Conservation (phyloP, 2,329 filamentous ascomycete genomes). For the Whalleya microplaca region DNA sequence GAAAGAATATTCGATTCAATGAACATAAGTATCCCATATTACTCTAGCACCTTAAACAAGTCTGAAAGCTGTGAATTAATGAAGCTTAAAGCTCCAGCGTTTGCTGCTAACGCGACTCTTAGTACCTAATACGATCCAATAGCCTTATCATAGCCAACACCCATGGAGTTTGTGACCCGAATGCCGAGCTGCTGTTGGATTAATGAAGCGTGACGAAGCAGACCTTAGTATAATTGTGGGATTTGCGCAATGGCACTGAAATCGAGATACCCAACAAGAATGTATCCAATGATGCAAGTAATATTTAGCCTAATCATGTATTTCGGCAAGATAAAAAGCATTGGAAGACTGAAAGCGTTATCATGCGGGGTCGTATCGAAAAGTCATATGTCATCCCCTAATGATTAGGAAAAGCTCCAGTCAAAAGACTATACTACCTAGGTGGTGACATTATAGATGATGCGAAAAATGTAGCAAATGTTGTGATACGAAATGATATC, state of each 20-base stretch:
- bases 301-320: constrained; percentile 20
- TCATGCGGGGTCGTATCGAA: constrained; percentile 9
- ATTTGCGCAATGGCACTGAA: not conserved
- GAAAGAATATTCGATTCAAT: too few species aligned
- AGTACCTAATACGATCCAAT: too few species aligned
- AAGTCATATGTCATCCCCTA: constrained; percentile 9
- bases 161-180: too few species aligned
- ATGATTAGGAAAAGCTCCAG: constrained; percentile 4
- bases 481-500: not conserved
- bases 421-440: constrained; percentile 1
- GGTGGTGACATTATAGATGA: constrained; percentile 3
- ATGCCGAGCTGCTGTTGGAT: not conserved
- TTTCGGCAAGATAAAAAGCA: constrained; percentile 1
- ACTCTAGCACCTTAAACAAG: too few species aligned
- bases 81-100: too few species aligned
- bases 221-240: not conserved
- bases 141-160: too few species aligned
- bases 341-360: not conserved
- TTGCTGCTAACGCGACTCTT: too few species aligned
- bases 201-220: not conserved
- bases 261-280: not conserved
- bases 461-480: not conserved
- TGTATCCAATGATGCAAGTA: constrained; percentile 11
- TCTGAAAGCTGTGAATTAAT: too few species aligned
- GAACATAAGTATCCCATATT: too few species aligned